Evolutionary conservation across 768 basidiomycete genomes (phyloP), one percentile per base, ranked within the genome.

Genomic region (Piloderma croceum): DNA sequence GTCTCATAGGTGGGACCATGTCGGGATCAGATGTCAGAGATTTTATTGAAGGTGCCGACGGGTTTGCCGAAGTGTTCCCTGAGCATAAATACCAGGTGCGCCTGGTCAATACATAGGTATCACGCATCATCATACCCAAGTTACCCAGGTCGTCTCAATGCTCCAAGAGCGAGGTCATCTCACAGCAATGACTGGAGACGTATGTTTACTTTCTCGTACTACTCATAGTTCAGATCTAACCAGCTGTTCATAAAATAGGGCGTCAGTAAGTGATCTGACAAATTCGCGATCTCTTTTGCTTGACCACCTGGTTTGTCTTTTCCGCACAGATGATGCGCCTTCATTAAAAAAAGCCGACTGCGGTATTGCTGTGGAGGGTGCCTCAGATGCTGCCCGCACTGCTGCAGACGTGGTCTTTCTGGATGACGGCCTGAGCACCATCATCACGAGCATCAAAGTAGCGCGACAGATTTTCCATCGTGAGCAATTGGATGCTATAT

Each of bases 391-490:
- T 23, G 68, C 68, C 12, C 63, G 63, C 19, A 31, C 21, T 12
- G 17, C 19, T 6, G 22, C 13, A 36, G 68, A 70, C 45, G 68
- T 73, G 42, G 71, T 72, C 13, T 71, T 73, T 56, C 52, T 70
- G n/a, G 70, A 70, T 45, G 68, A 70, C 37, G 71, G 71, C 40
- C 56, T 72, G 5, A 55, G 48, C 23, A 59, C 62, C 7, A 64
- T 62, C 42, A 69, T 73, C 45, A 69, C 68, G 6, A 54, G 64
- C 35, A 69, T 73, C 57, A 71, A 71, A 50, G 69, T 68, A 3
- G 67, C 71, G 3, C 58, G 71, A 18, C 68, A 71, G 50, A 73
- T 73, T 48, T 73, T 73, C 59, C 70, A 73, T 46, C 62, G 71
- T 34, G 66, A 67, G 70, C 65, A n/a, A n/a, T n/a, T n/a, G n/a